Conservation (phyloP, 768 basidiomycete genomes). For the Tulasnella sp. region DNA sequence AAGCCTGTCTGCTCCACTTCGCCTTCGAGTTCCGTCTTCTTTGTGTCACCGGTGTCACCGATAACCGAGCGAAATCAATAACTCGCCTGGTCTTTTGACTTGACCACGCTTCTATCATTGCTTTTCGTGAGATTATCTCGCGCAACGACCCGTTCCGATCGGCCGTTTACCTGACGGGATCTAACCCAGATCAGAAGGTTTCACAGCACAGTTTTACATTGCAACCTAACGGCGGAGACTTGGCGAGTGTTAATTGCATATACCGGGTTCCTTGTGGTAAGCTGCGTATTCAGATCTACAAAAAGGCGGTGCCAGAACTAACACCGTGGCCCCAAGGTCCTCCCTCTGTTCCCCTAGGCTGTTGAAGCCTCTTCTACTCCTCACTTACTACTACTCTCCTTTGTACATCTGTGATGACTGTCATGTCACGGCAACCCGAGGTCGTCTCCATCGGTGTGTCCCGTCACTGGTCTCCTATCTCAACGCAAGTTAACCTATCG, state of each 20-base stretch:
- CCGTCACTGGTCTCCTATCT: not conserved
- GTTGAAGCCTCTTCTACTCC: not conserved
- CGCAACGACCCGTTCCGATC: conserved; percentile 1
- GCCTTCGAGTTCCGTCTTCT: not conserved
- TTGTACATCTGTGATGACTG: not conserved
- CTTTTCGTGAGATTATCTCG: conserved; percentile 1
- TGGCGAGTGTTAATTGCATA: not conserved
- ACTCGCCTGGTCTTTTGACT: not conserved
- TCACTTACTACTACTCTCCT: not conserved
- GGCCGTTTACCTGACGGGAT: not conserved
- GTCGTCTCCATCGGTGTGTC: not conserved
- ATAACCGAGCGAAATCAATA: conserved; percentile 2
- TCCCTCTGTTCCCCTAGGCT: not conserved
- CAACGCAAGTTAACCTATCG: not conserved
- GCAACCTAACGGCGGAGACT: not conserved
- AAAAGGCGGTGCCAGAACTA: not conserved
- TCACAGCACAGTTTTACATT: not conserved
- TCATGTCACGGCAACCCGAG: not conserved
- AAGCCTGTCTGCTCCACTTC: not conserved
- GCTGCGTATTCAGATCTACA: not conserved
- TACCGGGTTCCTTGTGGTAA: not conserved
- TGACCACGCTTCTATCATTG: not conserved
- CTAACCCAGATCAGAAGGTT: not conserved
- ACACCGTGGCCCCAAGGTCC: not conserved
- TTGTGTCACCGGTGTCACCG: not conserved